Evolutionary conservation across 2,329 filamentous ascomycete genomes (phyloP).

Genomic region (Claviceps sp.): DNA sequence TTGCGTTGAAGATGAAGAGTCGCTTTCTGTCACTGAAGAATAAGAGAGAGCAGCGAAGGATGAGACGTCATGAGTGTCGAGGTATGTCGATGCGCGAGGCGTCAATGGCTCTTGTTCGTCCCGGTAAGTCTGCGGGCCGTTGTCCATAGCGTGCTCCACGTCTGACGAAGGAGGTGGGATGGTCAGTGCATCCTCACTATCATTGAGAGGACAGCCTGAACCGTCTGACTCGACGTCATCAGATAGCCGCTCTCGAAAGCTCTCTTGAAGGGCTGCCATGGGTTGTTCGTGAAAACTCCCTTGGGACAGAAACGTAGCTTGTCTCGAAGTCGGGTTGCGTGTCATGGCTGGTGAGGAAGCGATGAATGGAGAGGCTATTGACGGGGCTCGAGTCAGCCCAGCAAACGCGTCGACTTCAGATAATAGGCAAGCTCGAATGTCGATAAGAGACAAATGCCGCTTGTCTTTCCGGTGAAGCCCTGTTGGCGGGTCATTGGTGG

Average conservation of each 20-base stretch:
- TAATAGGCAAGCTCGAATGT: constrained; percentile 50
- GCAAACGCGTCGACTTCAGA: constrained; percentile 56
- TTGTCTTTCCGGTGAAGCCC: constrained; percentile 47
- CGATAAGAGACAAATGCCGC: constrained; percentile 48
- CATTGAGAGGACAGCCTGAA: constrained; percentile 19
- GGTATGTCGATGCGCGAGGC: constrained; percentile 37
- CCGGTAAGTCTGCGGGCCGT: constrained; percentile 23
- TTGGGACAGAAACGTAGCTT: constrained; percentile 16
- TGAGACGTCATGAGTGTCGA: constrained; percentile 16
- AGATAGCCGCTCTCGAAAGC: constrained; percentile 13
- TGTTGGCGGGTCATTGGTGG: constrained; percentile 12
- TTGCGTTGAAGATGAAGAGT: constrained; percentile 3
- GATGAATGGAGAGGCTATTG: constrained; percentile 29
- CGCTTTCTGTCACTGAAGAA: constrained; percentile 11
- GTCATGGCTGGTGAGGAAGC: constrained; percentile 39
- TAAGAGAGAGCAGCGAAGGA: constrained; percentile 12
- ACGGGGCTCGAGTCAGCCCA: constrained; percentile 42
- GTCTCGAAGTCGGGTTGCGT: constrained; percentile 20
- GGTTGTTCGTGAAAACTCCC: constrained; percentile 15
- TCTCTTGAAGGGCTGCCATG: constrained; percentile 13
- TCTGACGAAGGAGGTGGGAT: constrained; percentile 38
- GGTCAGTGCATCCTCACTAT: constrained; percentile 42
- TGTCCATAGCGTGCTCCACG: constrained; percentile 17
- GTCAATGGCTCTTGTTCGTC: constrained; percentile 31
- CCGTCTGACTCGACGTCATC: constrained; percentile 10